Base-by-base conservation (phyloP, 2,329 filamentous ascomycete genomes). In the Exophiala xenobiotica region DNA sequence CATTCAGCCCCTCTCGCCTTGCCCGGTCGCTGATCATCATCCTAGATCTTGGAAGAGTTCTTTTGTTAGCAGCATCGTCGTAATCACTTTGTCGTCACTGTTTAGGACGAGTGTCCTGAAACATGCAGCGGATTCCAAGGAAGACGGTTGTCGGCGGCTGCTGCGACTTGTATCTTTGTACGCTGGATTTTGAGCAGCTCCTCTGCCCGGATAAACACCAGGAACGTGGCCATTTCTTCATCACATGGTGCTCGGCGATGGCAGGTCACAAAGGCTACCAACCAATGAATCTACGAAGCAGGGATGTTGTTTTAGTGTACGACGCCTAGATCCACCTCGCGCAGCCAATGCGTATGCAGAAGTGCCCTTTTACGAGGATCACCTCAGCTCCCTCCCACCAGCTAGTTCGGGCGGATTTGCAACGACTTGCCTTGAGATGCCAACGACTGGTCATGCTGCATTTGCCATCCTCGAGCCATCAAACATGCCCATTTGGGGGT, bases 371-470 rank as follows among this genome's bases (percentile, higher is more conserved):
- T 47, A 56, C 52, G 27, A 59, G 48, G 49, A 59, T 57, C 43
- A 51, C 51, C 45, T 54, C 52, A 57, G 56, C 46, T 60, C 42
- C 7, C 44, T 45, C 39, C 52, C 54, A 54, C 54, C 27, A 43
- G 40, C 56, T 61, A 61, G 51, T 27, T 46, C 48, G 55, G 60
- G 44, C 58, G 51, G 58, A 51, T 46, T 56, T 37, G 37, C 54
- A 51, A 60, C 51, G 27, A 35, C 40, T 22, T 6, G 38, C 22
- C 22, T 35, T 20, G 33, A 47, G n/a, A 27, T 49, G 33, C 42
- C 46, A 58, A 48, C 47, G 56, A 62, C 54, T 62, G 60, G 60
- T 46, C 46, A 43, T 55, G 56, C 51, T 44, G 35, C 22, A 14
- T 42, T 49, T 42, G 43, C 42, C 41, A 35, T 57, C 51, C 40